Evolutionary conservation across 345 rosid species (phyloP).

Genomic region (Populus ilicifolia): DNA sequence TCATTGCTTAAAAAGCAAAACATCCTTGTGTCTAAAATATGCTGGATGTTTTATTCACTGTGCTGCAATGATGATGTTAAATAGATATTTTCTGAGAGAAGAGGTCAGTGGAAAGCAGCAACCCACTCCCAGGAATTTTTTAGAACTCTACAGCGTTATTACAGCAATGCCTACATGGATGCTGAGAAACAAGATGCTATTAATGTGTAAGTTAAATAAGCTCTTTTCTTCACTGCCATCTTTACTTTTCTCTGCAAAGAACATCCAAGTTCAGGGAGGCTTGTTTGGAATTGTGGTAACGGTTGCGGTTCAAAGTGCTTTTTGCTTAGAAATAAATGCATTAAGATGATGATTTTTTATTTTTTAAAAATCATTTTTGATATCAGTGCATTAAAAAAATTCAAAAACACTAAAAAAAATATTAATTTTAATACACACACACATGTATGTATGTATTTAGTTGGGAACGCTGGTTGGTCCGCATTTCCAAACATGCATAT

Average conservation of each 20-base stretch:
- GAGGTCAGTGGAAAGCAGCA: slow-evolving; percentile 99
- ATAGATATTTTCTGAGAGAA: slow-evolving; percentile 89
- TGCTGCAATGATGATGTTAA: slow-evolving; percentile 9
- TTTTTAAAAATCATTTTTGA: too few relatives aligned
- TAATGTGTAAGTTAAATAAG: slow-evolving; percentile 60
- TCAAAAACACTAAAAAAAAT: too few relatives aligned
- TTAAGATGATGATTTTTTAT: too few relatives aligned
- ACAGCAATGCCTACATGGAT: slow-evolving; percentile 88
- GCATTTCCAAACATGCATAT: too few relatives aligned
- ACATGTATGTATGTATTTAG: too few relatives aligned
- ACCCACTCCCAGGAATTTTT: slow-evolving; percentile 92
- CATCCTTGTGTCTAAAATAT: background rate
- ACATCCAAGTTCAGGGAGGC: background rate
- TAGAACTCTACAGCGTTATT: slow-evolving; percentile 82
- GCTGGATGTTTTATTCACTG: background rate
- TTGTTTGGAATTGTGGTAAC: too few relatives aligned
- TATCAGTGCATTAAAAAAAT: too few relatives aligned
- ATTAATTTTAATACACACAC: too few relatives aligned
- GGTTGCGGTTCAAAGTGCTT: too few relatives aligned
- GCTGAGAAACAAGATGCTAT: slow-evolving; percentile 93
- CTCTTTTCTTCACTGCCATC: background rate
- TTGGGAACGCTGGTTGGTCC: too few relatives aligned
- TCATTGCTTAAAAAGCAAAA: background rate
- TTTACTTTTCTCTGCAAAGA: background rate
- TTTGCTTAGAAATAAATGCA: too few relatives aligned